Conservation (phyloP, 2,329 filamentous ascomycete genomes). For the Ophiocordyceps robertsii region DNA sequence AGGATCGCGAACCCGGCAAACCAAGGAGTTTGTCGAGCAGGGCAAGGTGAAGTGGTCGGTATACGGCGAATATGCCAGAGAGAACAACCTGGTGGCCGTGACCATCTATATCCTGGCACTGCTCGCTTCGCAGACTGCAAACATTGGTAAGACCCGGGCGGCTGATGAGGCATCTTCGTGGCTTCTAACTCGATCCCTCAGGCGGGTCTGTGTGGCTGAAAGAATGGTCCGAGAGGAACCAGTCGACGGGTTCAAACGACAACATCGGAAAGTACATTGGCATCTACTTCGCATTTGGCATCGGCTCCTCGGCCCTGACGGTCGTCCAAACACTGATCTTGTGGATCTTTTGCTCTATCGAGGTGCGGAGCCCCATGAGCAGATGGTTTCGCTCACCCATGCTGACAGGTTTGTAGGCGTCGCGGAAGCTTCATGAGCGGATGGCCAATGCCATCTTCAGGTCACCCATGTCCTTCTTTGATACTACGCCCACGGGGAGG, state of each 20-base stretch:
- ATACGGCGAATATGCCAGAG: slow-evolving; percentile 87
- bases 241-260: slow-evolving; percentile 51
- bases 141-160: slow-evolving; percentile 47
- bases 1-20: slow-evolving; percentile 65
- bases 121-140: slow-evolving; percentile 65
- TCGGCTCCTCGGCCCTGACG: slow-evolving; percentile 73
- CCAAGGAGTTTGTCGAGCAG: slow-evolving; percentile 80
- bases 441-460: slow-evolving; percentile 98
- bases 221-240: slow-evolving; percentile 76
- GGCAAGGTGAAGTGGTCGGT: slow-evolving; percentile 96
- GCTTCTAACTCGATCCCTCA: slow-evolving; percentile 14
- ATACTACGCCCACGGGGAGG: slow-evolving; percentile 89
- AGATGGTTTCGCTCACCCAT: background rate
- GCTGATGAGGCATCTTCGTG: too few species aligned
- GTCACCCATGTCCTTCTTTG: slow-evolving; percentile 97
- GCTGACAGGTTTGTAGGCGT: slow-evolving; percentile 44
- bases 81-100: slow-evolving; percentile 80
- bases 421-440: slow-evolving; percentile 86
- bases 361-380: slow-evolving; percentile 39
- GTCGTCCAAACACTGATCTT: slow-evolving; percentile 87
- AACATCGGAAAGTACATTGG: slow-evolving; percentile 83
- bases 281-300: slow-evolving; percentile 88
- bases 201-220: slow-evolving; percentile 87
- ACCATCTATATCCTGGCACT: slow-evolving; percentile 65
- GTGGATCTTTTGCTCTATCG: slow-evolving; percentile 99